Evolutionary conservation across 2,329 filamentous ascomycete genomes (phyloP).

Genomic region (Balansia obtecta): DNA sequence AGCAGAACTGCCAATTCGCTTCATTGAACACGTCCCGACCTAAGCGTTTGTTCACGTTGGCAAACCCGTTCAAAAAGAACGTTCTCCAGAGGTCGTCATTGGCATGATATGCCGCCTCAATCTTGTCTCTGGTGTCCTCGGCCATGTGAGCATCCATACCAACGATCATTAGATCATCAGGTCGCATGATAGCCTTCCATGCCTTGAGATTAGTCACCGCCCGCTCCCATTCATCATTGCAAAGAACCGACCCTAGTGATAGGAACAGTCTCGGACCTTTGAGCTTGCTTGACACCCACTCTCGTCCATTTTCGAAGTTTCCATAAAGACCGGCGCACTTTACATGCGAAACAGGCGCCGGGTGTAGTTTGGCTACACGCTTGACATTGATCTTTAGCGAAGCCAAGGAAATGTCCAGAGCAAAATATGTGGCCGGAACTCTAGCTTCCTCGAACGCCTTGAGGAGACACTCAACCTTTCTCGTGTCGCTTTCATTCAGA

Average conservation of each 20-base stretch:
- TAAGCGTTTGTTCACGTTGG: constrained; percentile 23
- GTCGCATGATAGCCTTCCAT: constrained; percentile 24
- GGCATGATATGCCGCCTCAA: constrained; percentile 28
- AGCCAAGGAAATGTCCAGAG: constrained; percentile 26
- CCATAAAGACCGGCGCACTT: constrained; percentile 27
- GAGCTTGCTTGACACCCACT: constrained; percentile 16
- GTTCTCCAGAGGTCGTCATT: constrained; percentile 20
- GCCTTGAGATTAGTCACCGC: constrained; percentile 22
- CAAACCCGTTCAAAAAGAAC: constrained; percentile 28
- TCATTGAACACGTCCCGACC: constrained; percentile 22
- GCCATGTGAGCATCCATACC: constrained; percentile 29
- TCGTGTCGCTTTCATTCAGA: constrained; percentile 22
- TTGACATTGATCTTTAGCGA: constrained; percentile 23
- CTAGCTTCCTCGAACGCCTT: constrained; percentile 20
- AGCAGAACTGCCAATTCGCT: constrained; percentile 26
- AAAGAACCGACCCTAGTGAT: constrained; percentile 29
- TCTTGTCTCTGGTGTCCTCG: constrained; percentile 20
- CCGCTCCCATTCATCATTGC: constrained; percentile 26
- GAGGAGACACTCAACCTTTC: constrained; percentile 27
- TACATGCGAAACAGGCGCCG: constrained; percentile 14
- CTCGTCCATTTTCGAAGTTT: constrained; percentile 24
- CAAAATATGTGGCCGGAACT: constrained; percentile 22
- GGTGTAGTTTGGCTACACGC: constrained; percentile 19
- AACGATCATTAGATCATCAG: constrained; percentile 23
- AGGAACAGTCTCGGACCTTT: constrained; percentile 23